Base-by-base conservation (phyloP, 495 filamentous ascomycete genomes). In the Parathielavia hyrcaniae region DNA sequence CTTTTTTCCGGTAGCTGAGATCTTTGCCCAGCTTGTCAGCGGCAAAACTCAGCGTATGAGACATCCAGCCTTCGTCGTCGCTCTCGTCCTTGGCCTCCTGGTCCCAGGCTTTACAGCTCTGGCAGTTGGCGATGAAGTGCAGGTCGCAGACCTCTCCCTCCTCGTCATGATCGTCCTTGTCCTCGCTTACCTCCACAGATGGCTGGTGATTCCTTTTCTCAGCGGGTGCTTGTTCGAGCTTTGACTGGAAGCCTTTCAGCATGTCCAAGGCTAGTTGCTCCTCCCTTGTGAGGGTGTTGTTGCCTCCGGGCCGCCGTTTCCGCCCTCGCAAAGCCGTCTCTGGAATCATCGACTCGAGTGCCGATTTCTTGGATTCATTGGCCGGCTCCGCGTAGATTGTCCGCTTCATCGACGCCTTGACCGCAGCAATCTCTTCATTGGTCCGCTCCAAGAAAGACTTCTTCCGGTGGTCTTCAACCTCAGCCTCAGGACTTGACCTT, bases 1-100 rank as follows among this genome's bases (percentile, higher is more conserved):
- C 89, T 66, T 89, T 86, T 73, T 85, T 84, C 70, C 91, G 90
- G 80, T 91, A 97, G 38, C 82, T 88, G 54, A 96, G 70, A 70
- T 96, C 90, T 67, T 97, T 97, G 36, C 95, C 93, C 4, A 95
- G 71, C 56, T 85, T 86, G 67, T 98, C 95, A 59, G 91, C 92
- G 17, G 85, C 85, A 73, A 97, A 97, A 13, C 75, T 90, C 36
- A 98, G 73, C 11, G 80, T 75, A 72, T 97, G 93, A 9, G 73
- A 80, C 80, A 82, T 82, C 80, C 79, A 82, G 10, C 77, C 79
- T 52, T 78, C 76, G 34, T 88, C 86, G 55, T 87, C 83, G 36
- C 79, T 81, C 12, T 88, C 80, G 13, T 82, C 79, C 6, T 70
- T 71, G 7, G 79, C 80, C 17, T 71, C 79, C 35, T 75, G 76